Evolutionary conservation across 2,329 filamentous ascomycete species (phyloP), one percentile per base, ranked within the genome.

Genomic region (Penicillium freii): DNA sequence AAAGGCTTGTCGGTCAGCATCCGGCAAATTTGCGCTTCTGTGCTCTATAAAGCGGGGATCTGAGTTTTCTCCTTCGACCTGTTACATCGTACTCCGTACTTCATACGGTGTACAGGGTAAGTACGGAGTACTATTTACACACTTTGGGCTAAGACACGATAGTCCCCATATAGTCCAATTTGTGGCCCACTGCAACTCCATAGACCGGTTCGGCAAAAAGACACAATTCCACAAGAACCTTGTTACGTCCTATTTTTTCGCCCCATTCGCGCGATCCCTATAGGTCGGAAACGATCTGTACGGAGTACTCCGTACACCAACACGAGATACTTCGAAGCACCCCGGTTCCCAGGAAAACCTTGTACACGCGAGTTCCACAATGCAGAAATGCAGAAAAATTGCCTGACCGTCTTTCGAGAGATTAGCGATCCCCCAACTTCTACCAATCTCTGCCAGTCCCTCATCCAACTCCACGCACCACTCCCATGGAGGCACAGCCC

Each of bases 321-420:
- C 38, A 51, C 29, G 39, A 52, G 50, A 43, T 27, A 52, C 39
- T 27, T 42, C 38, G 57, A 9, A 21, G 25, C 21, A 21, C 40
- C 25, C 36, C 51, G 46, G 58, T 42, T 54, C 42, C 38, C 53
- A 49, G 38, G 34, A 40, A 55, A 48, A n/a, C 25, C 44, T 49
- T 54, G 10, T 10, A 29, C 27, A 39, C 27, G n/a, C 23, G 39
- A 51, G 50, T 52, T 44, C 50, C 50, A 52, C n/a, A n/a, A n/a
- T n/a, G n/a, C n/a, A n/a, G n/a, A n/a, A n/a, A n/a, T 36, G 34
- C 52, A 50, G 36, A 50, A 59, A 33, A 3, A 23, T 53, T 40
- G 5, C 17, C 59, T 63, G 61, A 62, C 61, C 61, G 59, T 60
- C 51, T 59, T 60, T 58, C 50, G 21, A 39, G n/a, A 29, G n/a